Base-by-base conservation (phyloP, 164 flowering plant species). In the Umbilicus rupestris region DNA sequence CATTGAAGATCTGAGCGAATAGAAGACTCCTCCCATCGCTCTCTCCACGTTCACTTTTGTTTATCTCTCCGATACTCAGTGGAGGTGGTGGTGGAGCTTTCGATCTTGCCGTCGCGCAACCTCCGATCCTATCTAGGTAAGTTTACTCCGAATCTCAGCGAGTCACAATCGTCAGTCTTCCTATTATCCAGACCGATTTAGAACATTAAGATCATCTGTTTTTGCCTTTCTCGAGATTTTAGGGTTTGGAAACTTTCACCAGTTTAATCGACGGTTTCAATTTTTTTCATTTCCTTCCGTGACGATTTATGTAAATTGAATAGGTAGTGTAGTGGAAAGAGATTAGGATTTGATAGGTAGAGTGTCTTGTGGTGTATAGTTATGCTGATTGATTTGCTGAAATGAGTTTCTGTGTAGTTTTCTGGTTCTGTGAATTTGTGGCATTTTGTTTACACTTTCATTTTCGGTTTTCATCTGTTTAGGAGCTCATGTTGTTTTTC, bases 11-110 rank as follows among this genome's bases (percentile, higher is more conserved):
- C 60, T 55, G 60, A 28, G 60, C 60, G 24, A 52, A 26, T 52
- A 22, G 60, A 28, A 28, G 33, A 2, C 60, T 55, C 60, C 33
- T 55, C 60, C 16, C 60, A 33, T 55, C 60, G 60, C 60, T 55
- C 60, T 26, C 60, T 55, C 33, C 60, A 55, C 60, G 60, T 28
- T 55, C 60, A 28, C 60, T 55, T 29, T 49, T 22, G 26, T 7
- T 49, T 45, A 16, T 49, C 60, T 26, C 33, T 55, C 60, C 60
- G 60, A 26, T 52, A 24, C 58, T 6, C 33, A 55, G 33, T 28
- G 60, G 33, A 3, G 60, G 16, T 55, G 19, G 60, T 55, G 29
- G 33, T 55, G 60, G 29, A 55, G 60, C 60, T 26, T 3, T 28
- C 33, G 60, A 55, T 55, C 60, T 55, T 19, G 2, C 60, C 55